Percentiles rank a stretch among this genome's conserved stretches.
phyloP scores from a whole-genome alignment of 768 basidiomycete species.

The Boletus vermiculosoides region DNA sequence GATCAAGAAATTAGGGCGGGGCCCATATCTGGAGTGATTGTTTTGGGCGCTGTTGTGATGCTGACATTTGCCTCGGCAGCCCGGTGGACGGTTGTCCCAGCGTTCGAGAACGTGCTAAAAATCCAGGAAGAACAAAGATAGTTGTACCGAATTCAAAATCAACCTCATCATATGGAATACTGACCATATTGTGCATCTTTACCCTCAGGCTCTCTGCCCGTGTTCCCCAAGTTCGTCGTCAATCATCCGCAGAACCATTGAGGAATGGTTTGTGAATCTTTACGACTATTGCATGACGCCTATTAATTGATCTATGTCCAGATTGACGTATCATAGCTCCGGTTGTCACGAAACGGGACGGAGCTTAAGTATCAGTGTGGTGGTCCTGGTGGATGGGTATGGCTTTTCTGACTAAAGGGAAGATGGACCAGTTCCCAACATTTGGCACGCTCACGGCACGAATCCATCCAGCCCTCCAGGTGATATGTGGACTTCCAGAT shows the following conservation, averaged over 20 bases:
- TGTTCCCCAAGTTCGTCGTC: neutral
- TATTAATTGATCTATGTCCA: neutral
- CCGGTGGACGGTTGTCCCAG: neutral
- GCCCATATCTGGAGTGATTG: neutral
- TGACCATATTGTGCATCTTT: neutral
- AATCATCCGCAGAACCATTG: neutral
- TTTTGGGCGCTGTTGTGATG: neutral
- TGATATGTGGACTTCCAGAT: slow-evolving; percentile 1
- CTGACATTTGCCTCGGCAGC: neutral
- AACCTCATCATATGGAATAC: too few species aligned
- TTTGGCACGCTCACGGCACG: neutral
- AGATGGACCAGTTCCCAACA: neutral
- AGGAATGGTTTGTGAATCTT: neutral
- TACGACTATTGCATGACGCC: too few species aligned
- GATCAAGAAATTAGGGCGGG: too few species aligned
- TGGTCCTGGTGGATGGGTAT: neutral
- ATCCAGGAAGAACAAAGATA: too few species aligned
- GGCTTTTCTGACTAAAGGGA: neutral
- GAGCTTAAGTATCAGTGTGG: neutral
- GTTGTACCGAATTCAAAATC: neutral
- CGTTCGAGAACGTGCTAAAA: neutral
- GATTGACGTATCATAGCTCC: neutral
- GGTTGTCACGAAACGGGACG: neutral
- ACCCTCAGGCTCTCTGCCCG: neutral
- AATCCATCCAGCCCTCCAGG: neutral